Percentiles rank a stretch among this genome's conserved stretches.
Conservation (phyloP, 257 asterid genomes). For the Petunia axillaris region DNA sequence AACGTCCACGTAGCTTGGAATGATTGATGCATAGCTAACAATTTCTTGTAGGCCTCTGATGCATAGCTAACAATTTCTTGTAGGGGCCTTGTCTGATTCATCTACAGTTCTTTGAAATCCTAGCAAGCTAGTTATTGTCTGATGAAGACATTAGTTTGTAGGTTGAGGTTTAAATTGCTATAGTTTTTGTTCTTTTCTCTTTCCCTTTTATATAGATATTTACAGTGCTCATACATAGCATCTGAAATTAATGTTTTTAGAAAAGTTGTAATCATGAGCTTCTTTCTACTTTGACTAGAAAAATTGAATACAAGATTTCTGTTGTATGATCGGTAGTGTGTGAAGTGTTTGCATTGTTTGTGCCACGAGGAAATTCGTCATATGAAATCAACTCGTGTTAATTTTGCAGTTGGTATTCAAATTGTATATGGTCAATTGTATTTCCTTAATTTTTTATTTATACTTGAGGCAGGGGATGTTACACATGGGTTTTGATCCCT, state of each 20-base stretch:
- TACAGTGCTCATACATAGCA: neutral
- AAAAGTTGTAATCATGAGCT: neutral
- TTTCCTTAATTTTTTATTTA: too few relatives aligned
- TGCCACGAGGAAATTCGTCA: neutral
- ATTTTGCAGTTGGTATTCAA: neutral
- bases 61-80: neutral
- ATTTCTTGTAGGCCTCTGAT: constrained; percentile 5
- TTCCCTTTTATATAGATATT: constrained; percentile 3
- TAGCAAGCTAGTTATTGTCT: constrained; percentile 10
- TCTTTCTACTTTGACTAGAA: neutral
- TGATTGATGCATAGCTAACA: constrained; percentile 17
- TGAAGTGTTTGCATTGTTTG: neutral
- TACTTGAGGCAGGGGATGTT: too few relatives aligned
- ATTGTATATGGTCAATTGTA: neutral
- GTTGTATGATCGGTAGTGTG: neutral
- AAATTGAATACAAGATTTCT: neutral
- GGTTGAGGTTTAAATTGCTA: constrained; percentile 8
- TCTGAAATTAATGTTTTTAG: neutral
- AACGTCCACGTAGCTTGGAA: neutral
- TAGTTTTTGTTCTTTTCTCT: neutral
- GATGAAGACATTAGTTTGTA: constrained; percentile 11
- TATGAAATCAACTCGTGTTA: neutral
- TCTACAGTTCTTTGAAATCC: constrained; percentile 10
- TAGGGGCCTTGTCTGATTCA: neutral
- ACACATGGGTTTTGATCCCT: too few relatives aligned